A percentile compares a stretch with the other conserved stretches of the same genome.
Conservation (phyloP, 139 green algal species). For the Yamagishiella unicocca region DNA sequence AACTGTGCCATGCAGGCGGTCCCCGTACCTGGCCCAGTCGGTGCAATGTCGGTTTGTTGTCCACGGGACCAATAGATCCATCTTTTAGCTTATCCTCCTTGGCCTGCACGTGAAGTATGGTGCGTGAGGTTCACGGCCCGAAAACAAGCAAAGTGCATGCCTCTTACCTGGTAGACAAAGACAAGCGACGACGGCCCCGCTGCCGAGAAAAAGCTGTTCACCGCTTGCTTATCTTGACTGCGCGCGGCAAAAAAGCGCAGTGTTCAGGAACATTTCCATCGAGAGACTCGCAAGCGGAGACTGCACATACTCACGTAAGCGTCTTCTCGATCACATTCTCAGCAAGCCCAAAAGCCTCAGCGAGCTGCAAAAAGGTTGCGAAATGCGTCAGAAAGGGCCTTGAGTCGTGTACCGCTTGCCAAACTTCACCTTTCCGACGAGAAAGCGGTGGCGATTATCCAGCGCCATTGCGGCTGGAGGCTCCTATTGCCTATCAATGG, state of each 20-base stretch:
- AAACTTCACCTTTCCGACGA: conserved; percentile 58
- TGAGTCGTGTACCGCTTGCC: too few species aligned
- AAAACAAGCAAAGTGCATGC: neutral
- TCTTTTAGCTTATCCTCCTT: conserved; percentile 69
- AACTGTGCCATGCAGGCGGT: too few species aligned
- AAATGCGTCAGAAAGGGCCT: neutral
- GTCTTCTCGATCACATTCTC: conserved; percentile 70
- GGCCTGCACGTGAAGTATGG: conserved; percentile 44
- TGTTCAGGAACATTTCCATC: neutral
- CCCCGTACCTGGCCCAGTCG: conserved; percentile 50
- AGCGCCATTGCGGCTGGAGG: conserved; percentile 55
- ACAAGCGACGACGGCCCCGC: conserved; percentile 64
- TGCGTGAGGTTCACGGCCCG: neutral
- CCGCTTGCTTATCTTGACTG: conserved; percentile 69
- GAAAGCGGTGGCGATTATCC: conserved; percentile 64
- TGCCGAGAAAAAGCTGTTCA: conserved; percentile 75
- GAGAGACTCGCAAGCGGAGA: too few species aligned
- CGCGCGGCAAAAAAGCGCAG: neutral
- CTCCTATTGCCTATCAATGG: neutral
- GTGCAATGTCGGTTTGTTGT: conserved; percentile 61
- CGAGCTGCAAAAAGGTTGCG: conserved; percentile 51
- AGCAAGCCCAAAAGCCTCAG: conserved; percentile 60
- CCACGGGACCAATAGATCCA: conserved; percentile 54
- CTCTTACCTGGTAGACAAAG: conserved; percentile 74
- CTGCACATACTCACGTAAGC: conserved; percentile 60